Conservation (phyloP, 75 land plant genomes). For the Selaginella tamariscina region DNA sequence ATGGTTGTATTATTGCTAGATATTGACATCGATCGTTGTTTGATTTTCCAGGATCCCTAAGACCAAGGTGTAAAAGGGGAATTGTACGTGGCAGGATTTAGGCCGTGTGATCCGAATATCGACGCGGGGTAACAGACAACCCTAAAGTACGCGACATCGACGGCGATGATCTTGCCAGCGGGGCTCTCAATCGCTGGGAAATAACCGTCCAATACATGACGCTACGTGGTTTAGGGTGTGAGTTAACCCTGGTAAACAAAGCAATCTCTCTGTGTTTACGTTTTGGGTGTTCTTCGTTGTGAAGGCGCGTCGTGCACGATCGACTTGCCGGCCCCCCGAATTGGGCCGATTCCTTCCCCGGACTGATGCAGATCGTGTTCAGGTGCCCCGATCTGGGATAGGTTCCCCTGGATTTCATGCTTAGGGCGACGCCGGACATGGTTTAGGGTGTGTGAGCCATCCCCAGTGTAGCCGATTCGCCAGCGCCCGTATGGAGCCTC, state of each 20-base stretch:
- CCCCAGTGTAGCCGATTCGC: too few relatives aligned
- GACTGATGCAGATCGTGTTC: background rate
- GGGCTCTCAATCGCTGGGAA: background rate
- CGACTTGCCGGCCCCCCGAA: background rate
- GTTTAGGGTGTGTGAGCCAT: too few relatives aligned
- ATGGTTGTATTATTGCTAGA: too few relatives aligned
- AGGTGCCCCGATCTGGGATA: background rate
- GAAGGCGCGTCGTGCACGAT: background rate
- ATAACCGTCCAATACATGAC: background rate
- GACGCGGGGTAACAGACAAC: background rate
- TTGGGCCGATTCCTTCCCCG: background rate
- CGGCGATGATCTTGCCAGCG: background rate
- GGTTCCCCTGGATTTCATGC: too few relatives aligned
- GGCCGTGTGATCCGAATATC: background rate
- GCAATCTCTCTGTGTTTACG: background rate
- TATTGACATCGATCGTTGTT: too few relatives aligned
- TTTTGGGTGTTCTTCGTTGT: background rate
- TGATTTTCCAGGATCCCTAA: background rate
- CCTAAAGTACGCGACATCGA: background rate
- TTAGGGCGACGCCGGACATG: too few relatives aligned
- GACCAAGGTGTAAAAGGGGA: background rate
- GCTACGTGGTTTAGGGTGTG: background rate
- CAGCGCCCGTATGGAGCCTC: slow-evolving; percentile 16
- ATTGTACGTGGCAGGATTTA: background rate
- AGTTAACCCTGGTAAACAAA: background rate